Conservation (phyloP, 1,284 basidiomycete species). For the Cystobasidium pallidum region DNA sequence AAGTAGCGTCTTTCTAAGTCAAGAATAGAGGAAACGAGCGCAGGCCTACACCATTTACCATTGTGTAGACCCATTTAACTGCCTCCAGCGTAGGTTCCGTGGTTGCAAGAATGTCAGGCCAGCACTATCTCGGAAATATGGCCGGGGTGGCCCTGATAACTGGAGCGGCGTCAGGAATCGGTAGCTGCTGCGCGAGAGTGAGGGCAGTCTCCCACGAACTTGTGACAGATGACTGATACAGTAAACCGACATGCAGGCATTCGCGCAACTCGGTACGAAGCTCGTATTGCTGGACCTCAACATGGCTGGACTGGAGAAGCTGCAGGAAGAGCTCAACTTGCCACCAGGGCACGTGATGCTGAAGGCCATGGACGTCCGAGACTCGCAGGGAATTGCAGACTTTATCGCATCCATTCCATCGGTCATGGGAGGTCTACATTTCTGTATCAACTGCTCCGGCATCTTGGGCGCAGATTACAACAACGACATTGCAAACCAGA, state of each 20-base stretch:
- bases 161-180: conserved; percentile 14
- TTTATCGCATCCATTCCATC: conserved; percentile 31
- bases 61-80: too few relatives aligned
- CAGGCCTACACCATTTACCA: too few relatives aligned
- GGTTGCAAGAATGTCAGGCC: not conserved
- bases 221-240: not conserved
- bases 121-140: conserved; percentile 17
- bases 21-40: too few relatives aligned
- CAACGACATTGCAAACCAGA: conserved; percentile 7
- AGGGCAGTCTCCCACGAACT: not conserved
- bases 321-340: conserved; percentile 17
- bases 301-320: conserved; percentile 9
- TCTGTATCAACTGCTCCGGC: conserved; percentile 38
- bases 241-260: not conserved
- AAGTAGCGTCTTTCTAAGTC: too few relatives aligned
- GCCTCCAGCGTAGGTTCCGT: too few relatives aligned
- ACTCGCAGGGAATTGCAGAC: conserved; percentile 19
- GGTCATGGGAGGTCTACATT: conserved; percentile 32
- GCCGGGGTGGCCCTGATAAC: conserved; percentile 13
- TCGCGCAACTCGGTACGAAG: conserved; percentile 20
- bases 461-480: conserved; percentile 36
- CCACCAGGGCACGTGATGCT: conserved; percentile 19
- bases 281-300: conserved; percentile 30
- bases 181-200: conserved; percentile 13
- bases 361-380: conserved; percentile 25